Evolutionary conservation across 306 rosid species (phyloP), one percentile per base, ranked within the genome.

Genomic region (Glycine soja): DNA sequence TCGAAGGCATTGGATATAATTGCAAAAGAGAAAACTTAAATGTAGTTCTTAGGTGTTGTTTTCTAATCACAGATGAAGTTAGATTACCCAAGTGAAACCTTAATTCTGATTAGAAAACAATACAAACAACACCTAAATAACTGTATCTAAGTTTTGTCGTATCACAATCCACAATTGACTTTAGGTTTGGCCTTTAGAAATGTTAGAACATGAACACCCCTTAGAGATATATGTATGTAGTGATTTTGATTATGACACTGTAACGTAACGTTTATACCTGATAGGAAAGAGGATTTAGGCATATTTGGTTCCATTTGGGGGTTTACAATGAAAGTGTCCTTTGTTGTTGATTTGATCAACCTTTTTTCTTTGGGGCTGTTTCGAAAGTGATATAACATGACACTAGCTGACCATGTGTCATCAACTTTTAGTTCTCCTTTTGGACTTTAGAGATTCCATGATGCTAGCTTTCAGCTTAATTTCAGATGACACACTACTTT

Each of bases 121-220:
- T 36, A 36, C 5, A 36, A 36, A 36, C 40, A 36, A 36, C 40
- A 36, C 40, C 5, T 36, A 36, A 1, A 36, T 36, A 36, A 3
- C 40, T 36, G 40, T 36, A 3, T 36, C 5, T 36, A 36, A 36
- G 40, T 36, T 36, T 36, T 36, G 40, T 36, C 40, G 5, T 36
- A 36, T 36, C 40, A 36, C 5, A 4, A 24, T 24, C 30, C 30
- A 24, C 30, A 36, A 36, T 61, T 43, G 13, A 42, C 24, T 14
- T 24, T 56, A 40, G 81, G 67, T 51, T 84, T 75, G 72, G 50
- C 15, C 58, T 81, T 80, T 64, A 53, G 88, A 78, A 46, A 72
- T 58, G 84, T 58, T 79, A 80, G 81, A 86, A 69, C 70, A 69
- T 30, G 68, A 62, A 61, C 15, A 61, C 8, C 32, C 14, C 42